Evolutionary conservation across 2,329 filamentous ascomycete species (phyloP).

Genomic region (Monilinia fructicola): DNA sequence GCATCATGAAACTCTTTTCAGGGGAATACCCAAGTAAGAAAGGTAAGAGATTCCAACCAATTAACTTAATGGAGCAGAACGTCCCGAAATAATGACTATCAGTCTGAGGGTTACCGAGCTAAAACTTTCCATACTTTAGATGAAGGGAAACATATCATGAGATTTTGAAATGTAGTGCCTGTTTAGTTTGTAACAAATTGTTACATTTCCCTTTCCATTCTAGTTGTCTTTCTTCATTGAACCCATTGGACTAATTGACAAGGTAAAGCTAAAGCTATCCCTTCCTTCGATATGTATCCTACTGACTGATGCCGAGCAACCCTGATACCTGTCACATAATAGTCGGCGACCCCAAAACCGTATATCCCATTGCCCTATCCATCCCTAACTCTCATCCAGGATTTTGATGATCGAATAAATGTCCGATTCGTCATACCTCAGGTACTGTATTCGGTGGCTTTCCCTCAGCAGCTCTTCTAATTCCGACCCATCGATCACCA

Average conservation of each 20-base stretch:
- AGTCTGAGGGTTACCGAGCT: neutral
- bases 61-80: slow-evolving; percentile 16
- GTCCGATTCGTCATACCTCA: slow-evolving; percentile 14
- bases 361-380: neutral
- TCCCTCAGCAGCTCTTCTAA: slow-evolving; percentile 12
- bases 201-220: neutral
- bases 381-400: slow-evolving; percentile 2
- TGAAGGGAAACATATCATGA: slow-evolving; percentile 9
- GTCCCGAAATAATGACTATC: slow-evolving; percentile 7
- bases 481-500: slow-evolving; percentile 9
- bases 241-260: neutral
- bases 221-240: neutral
- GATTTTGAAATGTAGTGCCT: neutral
- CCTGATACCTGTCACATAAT: slow-evolving; percentile 18
- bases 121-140: slow-evolving; percentile 11
- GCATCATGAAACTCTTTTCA: slow-evolving; percentile 21
- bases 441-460: slow-evolving; percentile 1
- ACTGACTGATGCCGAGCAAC: slow-evolving; percentile 9
- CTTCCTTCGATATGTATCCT: neutral
- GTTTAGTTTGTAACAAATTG: slow-evolving; percentile 7
- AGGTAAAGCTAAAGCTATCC: neutral
- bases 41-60: slow-evolving; percentile 12
- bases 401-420: slow-evolving; percentile 14
- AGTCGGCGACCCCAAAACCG: slow-evolving; percentile 13
- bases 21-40: slow-evolving; percentile 11